A percentile compares a stretch with the other conserved stretches of the same genome.
These are phyloP conservation scores for Chalara sp. DNA, from an alignment of 2,329 filamentous ascomycete species.

Conservation along the genomic window DNA sequence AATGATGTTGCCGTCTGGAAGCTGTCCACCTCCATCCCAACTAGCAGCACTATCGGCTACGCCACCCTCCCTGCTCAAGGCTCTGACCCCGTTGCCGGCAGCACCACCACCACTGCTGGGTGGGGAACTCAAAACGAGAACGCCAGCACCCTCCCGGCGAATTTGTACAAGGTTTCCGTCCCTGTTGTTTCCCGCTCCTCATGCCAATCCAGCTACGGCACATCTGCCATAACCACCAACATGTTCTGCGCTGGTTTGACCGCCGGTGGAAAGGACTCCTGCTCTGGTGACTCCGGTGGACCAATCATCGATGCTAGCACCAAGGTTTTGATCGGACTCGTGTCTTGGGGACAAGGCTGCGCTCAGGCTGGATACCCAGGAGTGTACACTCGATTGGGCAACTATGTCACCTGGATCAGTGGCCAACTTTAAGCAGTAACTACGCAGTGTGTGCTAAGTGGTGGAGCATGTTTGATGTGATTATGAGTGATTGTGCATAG, in stretches of 20 bases:
- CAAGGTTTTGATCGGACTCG: constrained; percentile 12
- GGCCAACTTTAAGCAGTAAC: no score
- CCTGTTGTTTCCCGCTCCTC: constrained; percentile 12
- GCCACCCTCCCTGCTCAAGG: constrained; percentile 11
- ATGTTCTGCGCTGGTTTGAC: constrained; percentile 16
- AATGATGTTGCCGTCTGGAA: constrained; percentile 17
- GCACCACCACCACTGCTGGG: constrained; percentile 4
- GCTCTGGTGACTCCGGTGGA: constrained; percentile 16
- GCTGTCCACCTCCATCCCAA: constrained; percentile 9
- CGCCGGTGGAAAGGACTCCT: constrained; percentile 16
- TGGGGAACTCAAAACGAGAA: constrained; percentile 5
- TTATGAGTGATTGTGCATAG: no score
- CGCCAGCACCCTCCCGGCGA: constrained; percentile 5
- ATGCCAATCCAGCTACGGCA: constrained; percentile 11
- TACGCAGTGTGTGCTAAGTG: no score
- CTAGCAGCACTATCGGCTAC: constrained; percentile 13
- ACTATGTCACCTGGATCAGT: constrained; percentile 6
- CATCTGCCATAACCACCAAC: constrained; percentile 10
- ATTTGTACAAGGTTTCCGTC: constrained; percentile 14
- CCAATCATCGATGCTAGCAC: constrained; percentile 16
- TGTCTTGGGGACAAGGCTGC: constrained; percentile 16
- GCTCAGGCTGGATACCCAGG: constrained; percentile 11
- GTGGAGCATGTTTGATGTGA: no score
- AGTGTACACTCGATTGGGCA: constrained; percentile 14
- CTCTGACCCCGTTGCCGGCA: constrained; percentile 11